Base-by-base conservation (phyloP, 1,284 basidiomycete genomes). In the Athelia psychrophila region DNA sequence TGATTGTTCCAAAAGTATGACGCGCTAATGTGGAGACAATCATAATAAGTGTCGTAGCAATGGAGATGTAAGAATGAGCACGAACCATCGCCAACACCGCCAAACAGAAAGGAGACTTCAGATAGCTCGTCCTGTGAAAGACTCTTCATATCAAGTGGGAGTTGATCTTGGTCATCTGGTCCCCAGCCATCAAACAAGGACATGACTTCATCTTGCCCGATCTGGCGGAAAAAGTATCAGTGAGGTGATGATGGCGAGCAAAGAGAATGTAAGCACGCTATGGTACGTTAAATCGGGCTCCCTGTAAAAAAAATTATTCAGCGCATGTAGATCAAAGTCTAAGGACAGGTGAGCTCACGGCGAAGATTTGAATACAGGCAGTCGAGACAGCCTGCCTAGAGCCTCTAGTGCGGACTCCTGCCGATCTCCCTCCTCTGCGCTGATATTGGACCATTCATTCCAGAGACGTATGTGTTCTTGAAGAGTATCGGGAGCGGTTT, bases 71-170 rank as follows among this genome's bases (percentile, higher is more conserved):
- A 19, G 46, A 22, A 18, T 49, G 5, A 10, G 23, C 24, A 54
- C 52, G 10, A 44, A 59, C 61, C 60, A 38, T 63, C 58, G 16
- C 61, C 58, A 3, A 58, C 58, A 15, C 61, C 60, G 27, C 58
- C 44, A 27, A 46, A 46, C n/a, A 46, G 23, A 24, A 46, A 46
- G 10, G 44, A 46, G 44, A 46, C 16, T 16, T 24, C 24, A 12
- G 44, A 46, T 8, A 46, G 24, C 19, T 27, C n/a, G 16, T 10
- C 44, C 8, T 22, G 8, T 27, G 19, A 24, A 8, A 46, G 25
- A 10, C 23, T n/a, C 25, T 23, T 23, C 19, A 46, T 23, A n/a
- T 46, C 23, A 6, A 46, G 25, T 9, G 44, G 22, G 24, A 19
- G 10, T 10, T 27, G 5, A 8, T 10, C 44, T 5, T 46, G 10